Percentiles rank a stretch among this genome's conserved stretches.
Conservation (phyloP, 2,329 filamentous ascomycete genomes). For the Corinectria fuckeliana region DNA sequence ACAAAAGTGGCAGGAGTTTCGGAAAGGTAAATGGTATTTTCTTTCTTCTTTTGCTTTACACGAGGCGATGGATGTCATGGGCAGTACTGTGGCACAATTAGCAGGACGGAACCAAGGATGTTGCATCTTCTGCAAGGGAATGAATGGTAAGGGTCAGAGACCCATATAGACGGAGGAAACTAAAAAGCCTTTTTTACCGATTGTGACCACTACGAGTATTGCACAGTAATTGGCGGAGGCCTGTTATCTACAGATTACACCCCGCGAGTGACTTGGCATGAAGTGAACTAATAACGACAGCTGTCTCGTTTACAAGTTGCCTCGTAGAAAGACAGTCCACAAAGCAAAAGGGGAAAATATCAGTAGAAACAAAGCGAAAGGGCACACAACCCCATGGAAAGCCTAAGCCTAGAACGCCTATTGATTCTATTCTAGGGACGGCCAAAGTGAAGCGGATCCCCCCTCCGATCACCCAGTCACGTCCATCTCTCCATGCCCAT, state of each 20-base stretch:
- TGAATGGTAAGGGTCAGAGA: background rate
- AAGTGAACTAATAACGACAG: background rate
- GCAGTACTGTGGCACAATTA: background rate
- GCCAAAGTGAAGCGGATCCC: background rate
- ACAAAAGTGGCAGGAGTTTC: slow-evolving; percentile 11
- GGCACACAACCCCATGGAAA: slow-evolving; percentile 5
- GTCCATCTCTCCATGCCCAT: background rate
- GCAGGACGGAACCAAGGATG: background rate
- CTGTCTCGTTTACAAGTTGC: background rate
- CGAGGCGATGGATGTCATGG: background rate
- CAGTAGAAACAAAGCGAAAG: background rate
- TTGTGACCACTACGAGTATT: no score
- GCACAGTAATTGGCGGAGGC: background rate
- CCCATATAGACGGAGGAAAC: background rate
- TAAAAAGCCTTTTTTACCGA: background rate
- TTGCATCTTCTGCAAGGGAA: background rate
- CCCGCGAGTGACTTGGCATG: background rate
- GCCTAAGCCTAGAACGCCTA: slow-evolving; percentile 15
- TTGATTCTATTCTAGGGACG: slow-evolving; percentile 21
- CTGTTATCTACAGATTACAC: background rate
- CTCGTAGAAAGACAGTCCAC: background rate
- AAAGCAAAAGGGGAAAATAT: background rate
- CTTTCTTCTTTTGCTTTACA: background rate
- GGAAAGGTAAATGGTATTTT: background rate
- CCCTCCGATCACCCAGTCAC: background rate